A percentile compares a stretch with the other conserved stretches of the same genome.
phyloP scores from a whole-genome alignment of 139 green algal genomes.

The Tetratostichococcus sp. region DNA sequence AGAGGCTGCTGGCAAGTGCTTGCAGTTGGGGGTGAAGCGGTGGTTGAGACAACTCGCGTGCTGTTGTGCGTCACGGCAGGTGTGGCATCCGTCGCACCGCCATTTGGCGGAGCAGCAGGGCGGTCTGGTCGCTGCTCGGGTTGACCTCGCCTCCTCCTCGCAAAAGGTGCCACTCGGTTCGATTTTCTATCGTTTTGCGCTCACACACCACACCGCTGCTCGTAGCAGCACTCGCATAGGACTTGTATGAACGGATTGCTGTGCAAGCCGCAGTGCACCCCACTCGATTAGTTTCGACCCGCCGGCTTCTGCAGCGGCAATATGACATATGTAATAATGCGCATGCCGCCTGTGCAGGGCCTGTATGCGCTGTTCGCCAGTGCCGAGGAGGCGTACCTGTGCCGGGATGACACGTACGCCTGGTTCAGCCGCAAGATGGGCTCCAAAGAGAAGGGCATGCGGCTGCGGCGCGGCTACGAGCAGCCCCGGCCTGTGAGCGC shows the following conservation, averaged over 20 bases:
- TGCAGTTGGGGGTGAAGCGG: no score
- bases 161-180: neutral
- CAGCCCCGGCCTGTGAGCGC: neutral
- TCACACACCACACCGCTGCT: no score
- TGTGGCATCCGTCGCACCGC: conserved; percentile 14
- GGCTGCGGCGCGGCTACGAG: conserved; percentile 45
- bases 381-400: conserved; percentile 35
- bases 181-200: no score
- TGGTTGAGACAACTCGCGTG: no score
- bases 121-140: conserved; percentile 20
- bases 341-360: no score
- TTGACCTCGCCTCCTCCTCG: conserved; percentile 34
- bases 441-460: conserved; percentile 13
- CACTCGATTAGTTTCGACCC: no score
- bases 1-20: no score
- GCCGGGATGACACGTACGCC: conserved; percentile 21
- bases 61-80: neutral
- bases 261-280: no score
- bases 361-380: conserved; percentile 44
- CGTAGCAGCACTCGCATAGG: no score
- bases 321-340: no score
- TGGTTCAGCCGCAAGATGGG: conserved; percentile 25
- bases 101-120: conserved; percentile 14
- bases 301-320: no score
- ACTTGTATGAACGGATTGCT: no score